phyloP scores from a whole-genome alignment of 257 asterid species.

The Fraxinus pennsylvanica region DNA sequence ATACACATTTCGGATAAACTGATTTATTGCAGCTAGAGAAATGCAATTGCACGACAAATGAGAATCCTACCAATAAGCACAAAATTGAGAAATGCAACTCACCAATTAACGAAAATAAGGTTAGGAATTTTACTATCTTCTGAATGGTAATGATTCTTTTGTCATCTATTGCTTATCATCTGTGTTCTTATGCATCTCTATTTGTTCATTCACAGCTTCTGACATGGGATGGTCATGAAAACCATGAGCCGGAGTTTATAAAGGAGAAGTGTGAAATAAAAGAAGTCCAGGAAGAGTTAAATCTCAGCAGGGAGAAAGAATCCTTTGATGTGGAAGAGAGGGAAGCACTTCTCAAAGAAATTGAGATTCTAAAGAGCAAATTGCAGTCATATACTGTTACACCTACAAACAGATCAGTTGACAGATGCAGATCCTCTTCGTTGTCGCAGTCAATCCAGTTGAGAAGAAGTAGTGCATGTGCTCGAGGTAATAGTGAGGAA shows the following conservation, averaged over 20 bases:
- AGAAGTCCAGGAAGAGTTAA: slow-evolving; percentile 46
- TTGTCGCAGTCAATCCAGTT: slow-evolving; percentile 78
- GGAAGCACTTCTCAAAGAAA: slow-evolving; percentile 72
- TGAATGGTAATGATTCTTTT: background rate
- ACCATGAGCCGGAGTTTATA: slow-evolving; percentile 44
- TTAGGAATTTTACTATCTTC: slow-evolving; percentile 13
- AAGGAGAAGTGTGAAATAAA: slow-evolving; percentile 59
- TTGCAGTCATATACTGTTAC: slow-evolving; percentile 52
- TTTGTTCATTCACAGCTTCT: slow-evolving; percentile 52
- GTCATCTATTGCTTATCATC: slow-evolving; percentile 1
- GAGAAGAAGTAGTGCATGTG: slow-evolving; percentile 58
- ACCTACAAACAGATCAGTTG: slow-evolving; percentile 60
- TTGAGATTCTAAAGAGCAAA: slow-evolving; percentile 58
- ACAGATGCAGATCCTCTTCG: slow-evolving; percentile 68
- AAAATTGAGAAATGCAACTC: slow-evolving; percentile 31
- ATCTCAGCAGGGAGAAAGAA: slow-evolving; percentile 11
- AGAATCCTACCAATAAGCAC: slow-evolving; percentile 42
- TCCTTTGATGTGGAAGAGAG: slow-evolving; percentile 54
- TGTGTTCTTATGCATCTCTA: background rate
- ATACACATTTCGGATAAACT: slow-evolving; percentile 5
- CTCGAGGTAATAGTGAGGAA: slow-evolving; percentile 50
- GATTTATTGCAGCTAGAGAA: slow-evolving; percentile 61
- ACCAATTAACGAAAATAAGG: slow-evolving; percentile 42
- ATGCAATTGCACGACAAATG: slow-evolving; percentile 44
- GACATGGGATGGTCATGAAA: slow-evolving; percentile 46